Base-by-base conservation (phyloP, 805 yeast genomes). In the Zygosaccharomyces bisporus region DNA sequence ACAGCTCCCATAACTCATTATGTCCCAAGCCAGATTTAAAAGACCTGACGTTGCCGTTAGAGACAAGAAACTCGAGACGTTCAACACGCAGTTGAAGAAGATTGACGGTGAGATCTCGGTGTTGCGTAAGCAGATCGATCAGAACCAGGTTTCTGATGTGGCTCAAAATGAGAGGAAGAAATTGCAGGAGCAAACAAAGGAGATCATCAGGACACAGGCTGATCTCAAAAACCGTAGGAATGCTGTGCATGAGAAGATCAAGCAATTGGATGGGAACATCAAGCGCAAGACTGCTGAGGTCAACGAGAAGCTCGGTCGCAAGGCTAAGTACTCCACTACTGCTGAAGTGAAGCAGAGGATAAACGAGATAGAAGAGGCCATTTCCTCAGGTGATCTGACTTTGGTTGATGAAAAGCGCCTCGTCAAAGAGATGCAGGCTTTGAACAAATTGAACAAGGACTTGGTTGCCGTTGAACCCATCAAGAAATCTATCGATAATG, bases 331-430 rank as follows among this genome's bases (percentile, higher is more conserved):
- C 75, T 81, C 81, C 64, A 69, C 73, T 37, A 77, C 75, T 49
- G 81, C 70, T 29, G 95, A 86, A 51, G 82, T 86, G 54, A 89
- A 85, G 55, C 71, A 71, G 47, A 79, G 82, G 66, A 74, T 86
- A 59, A 62, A 64, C 47, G 72, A 72, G 53, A 77, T 88, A 60
- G 97, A 93, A 64, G 76, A 74, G 34, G 72, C 76, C 54, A 82
- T 93, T 50, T 86, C 85, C 44, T 69, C 84, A 40, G 98, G 98
- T 51, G 68, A 75, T 36, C 74, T 93, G 63, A 79, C 86, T 57
- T 79, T 93, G 60, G 97, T 89, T 43, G 96, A 91, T 52, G 99
- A 93, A 76, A 83, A 87, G 72, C 76, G 81, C 61, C 69, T 75
- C 53, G 80, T 93, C 54, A 86, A 86, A 70, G 98, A 91, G 70